Evolutionary conservation across 108 stramenopile genomes (phyloP).

Genomic region (Skeletonema costatum): DNA sequence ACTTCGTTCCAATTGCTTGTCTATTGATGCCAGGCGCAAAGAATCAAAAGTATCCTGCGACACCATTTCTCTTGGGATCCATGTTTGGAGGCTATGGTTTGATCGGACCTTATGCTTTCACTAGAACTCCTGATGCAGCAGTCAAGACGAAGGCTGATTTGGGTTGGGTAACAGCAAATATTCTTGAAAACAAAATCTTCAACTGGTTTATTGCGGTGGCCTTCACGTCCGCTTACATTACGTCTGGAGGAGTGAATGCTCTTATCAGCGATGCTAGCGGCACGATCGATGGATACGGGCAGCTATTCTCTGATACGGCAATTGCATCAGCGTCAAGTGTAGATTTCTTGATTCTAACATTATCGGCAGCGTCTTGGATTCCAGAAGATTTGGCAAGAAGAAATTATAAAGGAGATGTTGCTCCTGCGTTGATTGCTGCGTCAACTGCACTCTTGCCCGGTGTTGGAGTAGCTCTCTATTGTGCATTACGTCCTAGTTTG

Average conservation of each 20-base stretch:
- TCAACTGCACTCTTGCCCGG: constrained; percentile 57
- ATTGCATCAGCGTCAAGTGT: constrained; percentile 59
- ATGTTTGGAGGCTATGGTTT: constrained; percentile 56
- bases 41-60: constrained; percentile 44
- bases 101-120: constrained; percentile 56
- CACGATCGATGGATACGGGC: constrained; percentile 31
- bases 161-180: constrained; percentile 67
- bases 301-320: constrained; percentile 36
- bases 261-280: constrained; percentile 23
- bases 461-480: constrained; percentile 59
- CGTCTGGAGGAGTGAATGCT: constrained; percentile 25
- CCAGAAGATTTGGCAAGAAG: constrained; percentile 60
- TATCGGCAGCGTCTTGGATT: constrained; percentile 50
- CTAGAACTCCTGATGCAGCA: constrained; percentile 44
- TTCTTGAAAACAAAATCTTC: constrained; percentile 68
- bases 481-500: constrained; percentile 56
- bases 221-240: constrained; percentile 16
- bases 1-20: constrained; percentile 59
- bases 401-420: constrained; percentile 8
- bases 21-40: constrained; percentile 58
- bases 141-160: constrained; percentile 31
- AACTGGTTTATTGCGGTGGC: constrained; percentile 30
- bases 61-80: constrained; percentile 59
- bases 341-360: constrained; percentile 56
- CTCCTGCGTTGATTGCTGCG: constrained; percentile 42